These are phyloP conservation scores for Coniella vitis DNA, from an alignment of 2,329 filamentous ascomycete genomes.

Conservation along the genomic window DNA sequence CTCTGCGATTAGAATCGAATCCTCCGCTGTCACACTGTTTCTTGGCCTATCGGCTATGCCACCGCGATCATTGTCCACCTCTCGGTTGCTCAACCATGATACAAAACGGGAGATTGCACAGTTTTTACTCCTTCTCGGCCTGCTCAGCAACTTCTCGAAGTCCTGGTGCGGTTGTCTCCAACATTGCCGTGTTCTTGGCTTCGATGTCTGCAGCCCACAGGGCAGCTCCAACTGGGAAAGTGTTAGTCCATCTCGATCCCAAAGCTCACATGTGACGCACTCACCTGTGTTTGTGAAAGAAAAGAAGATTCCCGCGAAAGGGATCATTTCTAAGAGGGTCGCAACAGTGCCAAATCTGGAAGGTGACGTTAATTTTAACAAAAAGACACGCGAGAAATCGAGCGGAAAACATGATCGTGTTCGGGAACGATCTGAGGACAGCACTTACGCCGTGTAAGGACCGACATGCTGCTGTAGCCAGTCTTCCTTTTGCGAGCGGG, in stretches of 20 bases:
- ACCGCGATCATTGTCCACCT: neutral
- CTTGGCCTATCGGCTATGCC: constrained; percentile 3
- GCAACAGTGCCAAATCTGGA: constrained; percentile 66
- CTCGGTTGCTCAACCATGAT: neutral
- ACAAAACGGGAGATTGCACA: neutral
- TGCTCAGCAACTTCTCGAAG: constrained; percentile 44
- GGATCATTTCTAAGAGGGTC: constrained; percentile 77
- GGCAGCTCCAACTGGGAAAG: constrained; percentile 66
- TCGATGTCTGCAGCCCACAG: constrained; percentile 92
- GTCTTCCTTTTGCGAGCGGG: constrained; percentile 52
- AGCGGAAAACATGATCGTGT: neutral
- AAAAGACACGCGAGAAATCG: neutral
- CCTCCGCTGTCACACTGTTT: neutral
- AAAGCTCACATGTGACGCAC: constrained; percentile 11
- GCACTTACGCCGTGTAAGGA: constrained; percentile 71
- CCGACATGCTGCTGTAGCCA: constrained; percentile 66
- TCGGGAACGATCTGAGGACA: constrained; percentile 3
- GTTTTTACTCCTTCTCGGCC: constrained; percentile 28
- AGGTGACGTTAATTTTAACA: neutral
- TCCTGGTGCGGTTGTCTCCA: constrained; percentile 41
- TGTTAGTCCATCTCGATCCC: neutral
- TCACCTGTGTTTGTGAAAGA: constrained; percentile 78
- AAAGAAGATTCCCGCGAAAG: constrained; percentile 75
- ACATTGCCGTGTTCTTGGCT: constrained; percentile 42
- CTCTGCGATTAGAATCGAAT: neutral